phyloP scores from a whole-genome alignment of 768 basidiomycete species.

The Kwoniella sp. region DNA sequence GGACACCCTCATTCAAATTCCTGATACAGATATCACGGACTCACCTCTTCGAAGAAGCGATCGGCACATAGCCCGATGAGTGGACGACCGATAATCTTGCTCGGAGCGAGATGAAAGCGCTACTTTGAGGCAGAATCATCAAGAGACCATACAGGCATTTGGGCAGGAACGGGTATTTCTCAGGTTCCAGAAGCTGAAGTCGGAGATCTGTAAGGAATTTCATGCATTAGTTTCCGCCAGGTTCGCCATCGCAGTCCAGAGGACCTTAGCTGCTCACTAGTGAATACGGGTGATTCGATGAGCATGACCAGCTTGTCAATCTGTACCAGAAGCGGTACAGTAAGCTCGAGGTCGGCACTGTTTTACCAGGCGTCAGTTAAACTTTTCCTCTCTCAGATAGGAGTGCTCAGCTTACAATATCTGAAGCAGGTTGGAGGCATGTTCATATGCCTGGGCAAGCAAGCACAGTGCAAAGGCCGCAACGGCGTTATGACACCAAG shows the following conservation, averaged over 20 bases:
- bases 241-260: neutral
- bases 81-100: conserved; percentile 94
- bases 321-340: conserved; percentile 89
- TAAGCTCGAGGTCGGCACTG: conserved; percentile 95
- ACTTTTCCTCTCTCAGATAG: neutral
- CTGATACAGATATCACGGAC: conserved; percentile 32
- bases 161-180: conserved; percentile 92
- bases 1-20: neutral
- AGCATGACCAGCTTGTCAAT: conserved; percentile 97
- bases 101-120: conserved; percentile 89
- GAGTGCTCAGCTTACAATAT: conserved; percentile 71
- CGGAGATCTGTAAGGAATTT: conserved; percentile 60
- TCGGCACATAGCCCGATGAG: conserved; percentile 85
- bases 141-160: conserved; percentile 96
- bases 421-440: conserved; percentile 90
- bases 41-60: conserved; percentile 79
- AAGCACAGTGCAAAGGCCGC: conserved; percentile 95
- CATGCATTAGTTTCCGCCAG: neutral
- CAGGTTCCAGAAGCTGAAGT: conserved; percentile 92
- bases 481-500: conserved; percentile 98
- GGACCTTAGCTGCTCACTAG: conserved; percentile 64
- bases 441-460: conserved; percentile 96
- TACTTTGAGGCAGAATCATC: conserved; percentile 96
- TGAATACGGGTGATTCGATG: conserved; percentile 97
- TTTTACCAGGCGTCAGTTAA: conserved; percentile 11